phyloP scores from a whole-genome alignment of 2,329 filamentous ascomycete genomes.

The Geoglossum cookeanum region DNA sequence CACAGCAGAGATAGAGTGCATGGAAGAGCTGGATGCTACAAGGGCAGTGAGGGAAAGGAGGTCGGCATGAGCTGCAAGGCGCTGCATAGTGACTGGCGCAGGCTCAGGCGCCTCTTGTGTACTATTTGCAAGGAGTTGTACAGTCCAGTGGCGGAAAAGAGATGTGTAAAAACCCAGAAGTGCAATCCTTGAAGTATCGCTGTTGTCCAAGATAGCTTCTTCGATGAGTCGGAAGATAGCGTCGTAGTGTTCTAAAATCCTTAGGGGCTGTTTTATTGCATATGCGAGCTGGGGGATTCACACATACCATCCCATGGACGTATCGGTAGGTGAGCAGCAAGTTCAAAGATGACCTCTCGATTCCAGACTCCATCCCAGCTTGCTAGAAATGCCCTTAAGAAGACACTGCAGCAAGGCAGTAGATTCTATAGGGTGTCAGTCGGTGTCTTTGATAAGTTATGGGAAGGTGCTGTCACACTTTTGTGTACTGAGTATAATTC shows the following conservation, averaged over 20 bases:
- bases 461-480: constrained; percentile 12
- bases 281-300: neutral
- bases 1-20: constrained; percentile 28
- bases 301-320: constrained; percentile 34
- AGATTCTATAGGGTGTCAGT: constrained; percentile 13
- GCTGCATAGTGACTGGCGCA: neutral
- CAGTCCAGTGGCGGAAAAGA: constrained; percentile 38
- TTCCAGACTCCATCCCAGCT: constrained; percentile 20
- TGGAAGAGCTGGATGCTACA: constrained; percentile 7
- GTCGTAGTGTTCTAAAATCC: constrained; percentile 16
- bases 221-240: constrained; percentile 24
- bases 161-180: constrained; percentile 49
- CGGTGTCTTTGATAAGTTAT: neutral
- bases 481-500: constrained; percentile 18
- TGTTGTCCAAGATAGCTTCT: constrained; percentile 19
- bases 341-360: constrained; percentile 29
- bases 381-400: constrained; percentile 18
- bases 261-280: constrained; percentile 2
- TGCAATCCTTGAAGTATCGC: constrained; percentile 31
- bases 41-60: constrained; percentile 1
- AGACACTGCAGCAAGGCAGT: constrained; percentile 15
- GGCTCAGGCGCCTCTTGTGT: neutral
- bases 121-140: constrained; percentile 13
- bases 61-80: neutral
- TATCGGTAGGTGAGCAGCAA: constrained; percentile 37